A percentile compares a stretch with the other conserved stretches of the same genome.
phyloP scores from a whole-genome alignment of 2,329 filamentous ascomycete genomes.

The Boeremia lycopersici region DNA sequence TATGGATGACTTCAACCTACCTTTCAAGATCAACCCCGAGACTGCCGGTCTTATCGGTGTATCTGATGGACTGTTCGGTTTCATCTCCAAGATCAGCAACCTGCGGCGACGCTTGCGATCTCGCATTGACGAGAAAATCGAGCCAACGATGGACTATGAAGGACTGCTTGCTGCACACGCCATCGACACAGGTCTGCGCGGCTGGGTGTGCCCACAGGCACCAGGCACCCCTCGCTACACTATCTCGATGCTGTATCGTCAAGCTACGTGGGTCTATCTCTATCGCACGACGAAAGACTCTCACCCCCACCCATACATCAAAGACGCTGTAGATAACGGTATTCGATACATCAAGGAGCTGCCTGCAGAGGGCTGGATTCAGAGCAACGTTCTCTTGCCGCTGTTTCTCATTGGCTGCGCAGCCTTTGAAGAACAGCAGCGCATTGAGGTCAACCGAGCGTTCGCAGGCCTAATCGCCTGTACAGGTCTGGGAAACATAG shows the following conservation, averaged over 20 bases:
- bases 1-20: constrained; percentile 59
- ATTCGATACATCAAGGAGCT: constrained; percentile 62
- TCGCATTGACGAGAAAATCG: constrained; percentile 65
- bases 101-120: constrained; percentile 76
- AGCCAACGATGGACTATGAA: constrained; percentile 74
- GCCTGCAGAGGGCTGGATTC: constrained; percentile 60
- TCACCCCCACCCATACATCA: constrained; percentile 60
- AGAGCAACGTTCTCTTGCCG: constrained; percentile 66
- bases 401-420: constrained; percentile 67
- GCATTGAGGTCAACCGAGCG: constrained; percentile 60
- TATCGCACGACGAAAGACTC: constrained; percentile 66
- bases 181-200: constrained; percentile 75
- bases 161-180: constrained; percentile 74
- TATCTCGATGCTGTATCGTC: constrained; percentile 65
- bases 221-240: constrained; percentile 60
- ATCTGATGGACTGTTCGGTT: constrained; percentile 78
- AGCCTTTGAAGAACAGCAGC: constrained; percentile 61
- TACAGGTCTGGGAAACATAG: constrained; percentile 64
- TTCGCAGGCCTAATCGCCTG: constrained; percentile 62
- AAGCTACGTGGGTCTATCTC: constrained; percentile 68
- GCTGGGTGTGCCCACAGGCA: constrained; percentile 70
- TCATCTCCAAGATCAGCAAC: constrained; percentile 78
- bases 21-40: constrained; percentile 61
- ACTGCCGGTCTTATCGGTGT: constrained; percentile 74
- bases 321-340: constrained; percentile 63